These are phyloP conservation scores for Oryza nivara DNA, from an alignment of 176 grass and related monocot species.

Conservation along the genomic window DNA sequence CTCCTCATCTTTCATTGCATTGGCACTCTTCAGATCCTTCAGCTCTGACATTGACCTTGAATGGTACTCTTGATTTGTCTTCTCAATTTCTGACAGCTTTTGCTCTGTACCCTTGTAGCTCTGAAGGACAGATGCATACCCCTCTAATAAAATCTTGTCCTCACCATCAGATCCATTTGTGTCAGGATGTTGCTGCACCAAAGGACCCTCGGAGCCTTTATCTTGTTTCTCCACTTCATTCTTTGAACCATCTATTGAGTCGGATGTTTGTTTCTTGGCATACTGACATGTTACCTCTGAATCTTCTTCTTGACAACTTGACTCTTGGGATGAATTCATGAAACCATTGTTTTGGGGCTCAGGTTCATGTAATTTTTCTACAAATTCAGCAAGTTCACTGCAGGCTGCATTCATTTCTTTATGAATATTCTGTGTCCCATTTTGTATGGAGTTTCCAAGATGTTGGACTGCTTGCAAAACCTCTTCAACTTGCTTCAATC, in stretches of 20 bases:
- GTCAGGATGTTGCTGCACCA: constrained; percentile 27
- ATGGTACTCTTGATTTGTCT: constrained; percentile 50
- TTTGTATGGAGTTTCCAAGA: constrained; percentile 45
- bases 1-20: constrained; percentile 68
- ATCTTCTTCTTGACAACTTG: constrained; percentile 4
- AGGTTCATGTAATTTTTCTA: constrained; percentile 47
- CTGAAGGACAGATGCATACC: constrained; percentile 47
- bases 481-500: constrained; percentile 60
- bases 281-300: constrained; percentile 22
- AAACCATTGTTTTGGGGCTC: constrained; percentile 1
- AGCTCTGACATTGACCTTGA: constrained; percentile 57
- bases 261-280: constrained; percentile 31
- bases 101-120: constrained; percentile 63
- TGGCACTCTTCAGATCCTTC: constrained; percentile 62
- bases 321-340: constrained; percentile 31
- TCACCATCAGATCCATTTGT: constrained; percentile 43
- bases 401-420: constrained; percentile 55
- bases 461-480: constrained; percentile 45
- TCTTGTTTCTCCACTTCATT: constrained; percentile 29
- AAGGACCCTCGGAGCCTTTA: constrained; percentile 34
- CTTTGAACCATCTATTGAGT: neutral
- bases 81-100: constrained; percentile 59
- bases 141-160: constrained; percentile 48
- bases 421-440: constrained; percentile 40
- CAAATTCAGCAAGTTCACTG: constrained; percentile 47